Percentiles rank a stretch among this genome's conserved stretches.
Evolutionary conservation across 1,139 yeast species (phyloP).

Genomic region (Lodderomyces metapsilosis): DNA sequence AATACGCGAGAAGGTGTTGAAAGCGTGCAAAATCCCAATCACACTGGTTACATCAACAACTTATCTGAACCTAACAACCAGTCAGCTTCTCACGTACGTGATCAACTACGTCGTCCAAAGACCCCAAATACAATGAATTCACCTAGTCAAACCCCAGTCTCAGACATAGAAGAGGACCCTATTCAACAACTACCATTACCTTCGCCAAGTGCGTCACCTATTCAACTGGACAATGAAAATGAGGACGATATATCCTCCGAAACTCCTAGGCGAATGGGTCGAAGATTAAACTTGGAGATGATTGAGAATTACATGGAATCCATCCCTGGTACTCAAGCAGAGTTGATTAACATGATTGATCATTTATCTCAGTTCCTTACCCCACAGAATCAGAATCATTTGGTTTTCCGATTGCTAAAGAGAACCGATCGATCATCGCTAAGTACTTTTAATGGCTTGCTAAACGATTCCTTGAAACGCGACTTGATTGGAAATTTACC

Average conservation of each 20-base stretch:
- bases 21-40: not conserved
- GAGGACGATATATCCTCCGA: slow-evolving; percentile 1
- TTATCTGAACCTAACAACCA: not conserved
- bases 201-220: slow-evolving; percentile 70
- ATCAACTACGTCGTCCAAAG: slow-evolving; percentile 22
- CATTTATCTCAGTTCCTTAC: slow-evolving; percentile 36
- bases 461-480: slow-evolving; percentile 63
- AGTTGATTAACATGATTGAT: slow-evolving; percentile 36
- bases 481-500: slow-evolving; percentile 77
- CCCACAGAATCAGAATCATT: slow-evolving; percentile 38
- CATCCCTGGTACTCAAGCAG: slow-evolving; percentile 40
- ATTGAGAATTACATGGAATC: slow-evolving; percentile 25
- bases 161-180: slow-evolving; percentile 39
- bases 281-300: slow-evolving; percentile 2
- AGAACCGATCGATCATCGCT: slow-evolving; percentile 66
- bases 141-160: slow-evolving; percentile 37
- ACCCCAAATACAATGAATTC: slow-evolving; percentile 34
- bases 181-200: slow-evolving; percentile 57
- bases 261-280: slow-evolving; percentile 1
- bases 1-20: not conserved
- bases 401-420: slow-evolving; percentile 65
- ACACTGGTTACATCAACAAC: not conserved
- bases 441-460: slow-evolving; percentile 60
- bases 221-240: slow-evolving; percentile 28
- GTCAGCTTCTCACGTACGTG: slow-evolving; percentile 6